A percentile compares a stretch with the other conserved stretches of the same genome.
Conservation (phyloP, 495 filamentous ascomycete genomes). For the Neurospora sp. region DNA sequence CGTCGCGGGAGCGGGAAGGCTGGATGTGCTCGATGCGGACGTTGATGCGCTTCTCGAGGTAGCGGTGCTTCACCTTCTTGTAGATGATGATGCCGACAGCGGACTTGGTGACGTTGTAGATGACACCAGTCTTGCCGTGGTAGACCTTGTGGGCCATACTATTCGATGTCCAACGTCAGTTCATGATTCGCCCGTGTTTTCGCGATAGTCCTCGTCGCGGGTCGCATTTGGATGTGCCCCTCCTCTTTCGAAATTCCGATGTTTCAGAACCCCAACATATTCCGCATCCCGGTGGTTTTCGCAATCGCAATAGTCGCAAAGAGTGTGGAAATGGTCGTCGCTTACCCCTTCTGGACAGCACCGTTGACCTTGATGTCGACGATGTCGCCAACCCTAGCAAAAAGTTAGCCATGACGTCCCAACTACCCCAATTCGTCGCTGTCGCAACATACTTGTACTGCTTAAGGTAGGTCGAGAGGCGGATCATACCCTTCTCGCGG, state of each 20-base stretch:
- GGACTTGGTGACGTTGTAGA: constrained; percentile 97
- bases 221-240: neutral
- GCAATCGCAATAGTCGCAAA: neutral
- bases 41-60: constrained; percentile 99
- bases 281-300: neutral
- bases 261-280: neutral
- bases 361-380: constrained; percentile 95
- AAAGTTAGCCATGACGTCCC: constrained; percentile 20
- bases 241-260: neutral
- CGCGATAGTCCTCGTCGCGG: neutral
- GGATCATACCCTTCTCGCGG: constrained; percentile 87
- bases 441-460: constrained; percentile 62
- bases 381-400: constrained; percentile 80
- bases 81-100: constrained; percentile 96
- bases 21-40: constrained; percentile 95
- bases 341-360: constrained; percentile 86
- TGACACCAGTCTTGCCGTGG: constrained; percentile 95
- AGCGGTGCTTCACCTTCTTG: constrained; percentile 96
- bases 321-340: constrained; percentile 2
- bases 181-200: neutral
- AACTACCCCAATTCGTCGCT: neutral
- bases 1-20: constrained; percentile 85
- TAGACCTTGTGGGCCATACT: constrained; percentile 99
- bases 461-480: constrained; percentile 80
- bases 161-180: constrained; percentile 23